Percentiles rank a stretch among this genome's conserved stretches.
Evolutionary conservation across 2,329 filamentous ascomycete species (phyloP).

Genomic region (Beauveria sp.): DNA sequence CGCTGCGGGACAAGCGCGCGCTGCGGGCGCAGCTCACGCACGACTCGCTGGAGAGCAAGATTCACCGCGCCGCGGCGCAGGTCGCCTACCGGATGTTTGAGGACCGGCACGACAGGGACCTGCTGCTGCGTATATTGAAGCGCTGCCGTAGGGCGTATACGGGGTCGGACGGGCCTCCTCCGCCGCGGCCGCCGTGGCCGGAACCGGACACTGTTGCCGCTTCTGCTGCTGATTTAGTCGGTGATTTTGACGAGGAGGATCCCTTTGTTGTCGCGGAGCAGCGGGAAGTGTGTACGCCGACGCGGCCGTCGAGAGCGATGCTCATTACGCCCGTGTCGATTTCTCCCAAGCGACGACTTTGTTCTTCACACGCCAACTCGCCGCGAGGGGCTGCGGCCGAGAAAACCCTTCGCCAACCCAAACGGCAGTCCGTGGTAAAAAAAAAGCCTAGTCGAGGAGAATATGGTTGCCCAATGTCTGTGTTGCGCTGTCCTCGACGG

Average conservation of each 20-base stretch:
- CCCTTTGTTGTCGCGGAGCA: neutral
- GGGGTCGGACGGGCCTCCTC: neutral
- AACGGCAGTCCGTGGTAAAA: neutral
- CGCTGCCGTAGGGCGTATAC: neutral
- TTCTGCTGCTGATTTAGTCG: no score
- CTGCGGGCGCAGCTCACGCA: neutral
- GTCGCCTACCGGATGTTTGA: neutral
- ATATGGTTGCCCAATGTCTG: neutral
- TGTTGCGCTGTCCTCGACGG: neutral
- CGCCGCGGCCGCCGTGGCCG: neutral
- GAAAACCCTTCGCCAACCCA: neutral
- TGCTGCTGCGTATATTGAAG: neutral
- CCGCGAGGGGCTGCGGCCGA: neutral
- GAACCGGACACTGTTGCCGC: neutral
- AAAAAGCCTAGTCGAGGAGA: neutral
- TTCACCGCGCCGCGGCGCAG: neutral
- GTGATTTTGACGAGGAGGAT: neutral
- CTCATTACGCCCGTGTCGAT: neutral
- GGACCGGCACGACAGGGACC: neutral
- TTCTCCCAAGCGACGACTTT: no score
- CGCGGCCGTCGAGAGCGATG: neutral
- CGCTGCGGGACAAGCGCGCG: neutral
- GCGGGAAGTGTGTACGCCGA: neutral
- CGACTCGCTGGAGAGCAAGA: neutral
- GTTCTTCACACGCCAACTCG: neutral